Percentiles rank a stretch among this genome's conserved stretches.
Conservation (phyloP, 2,329 filamentous ascomycete species). For the Cucurbitaria berberidis region DNA sequence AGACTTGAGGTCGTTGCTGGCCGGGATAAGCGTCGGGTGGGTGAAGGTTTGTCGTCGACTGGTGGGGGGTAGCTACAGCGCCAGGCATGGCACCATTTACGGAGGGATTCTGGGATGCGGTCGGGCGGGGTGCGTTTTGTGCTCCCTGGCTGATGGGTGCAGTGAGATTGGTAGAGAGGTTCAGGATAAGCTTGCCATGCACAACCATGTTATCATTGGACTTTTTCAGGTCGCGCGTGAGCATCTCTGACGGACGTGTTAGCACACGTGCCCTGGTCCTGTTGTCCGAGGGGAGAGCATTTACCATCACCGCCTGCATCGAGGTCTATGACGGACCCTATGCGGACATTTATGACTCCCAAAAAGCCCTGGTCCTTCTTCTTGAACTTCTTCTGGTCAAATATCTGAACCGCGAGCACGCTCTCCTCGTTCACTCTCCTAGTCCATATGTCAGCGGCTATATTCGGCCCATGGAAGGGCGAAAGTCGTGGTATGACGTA, state of each 20-base stretch:
- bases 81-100: slow-evolving; percentile 45
- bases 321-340: slow-evolving; percentile 93
- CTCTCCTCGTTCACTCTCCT: slow-evolving; percentile 93
- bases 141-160: slow-evolving; percentile 67
- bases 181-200: slow-evolving; percentile 96
- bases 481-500: slow-evolving; percentile 57
- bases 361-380: slow-evolving; percentile 99
- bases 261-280: slow-evolving; percentile 19
- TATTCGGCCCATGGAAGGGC: slow-evolving; percentile 5
- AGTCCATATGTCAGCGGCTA: slow-evolving; percentile 34
- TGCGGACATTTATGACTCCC: slow-evolving; percentile 94
- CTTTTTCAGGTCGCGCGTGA: slow-evolving; percentile 95
- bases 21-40: slow-evolving; percentile 46
- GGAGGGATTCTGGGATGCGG: slow-evolving; percentile 46
- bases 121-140: slow-evolving; percentile 46
- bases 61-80: slow-evolving; percentile 48
- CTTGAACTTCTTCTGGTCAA: slow-evolving; percentile 99
- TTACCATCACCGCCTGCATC: slow-evolving; percentile 91
- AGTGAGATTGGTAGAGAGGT: slow-evolving; percentile 87
- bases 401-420: slow-evolving; percentile 96
- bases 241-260: slow-evolving; percentile 72
- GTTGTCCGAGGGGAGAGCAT: slow-evolving; percentile 30
- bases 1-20: slow-evolving; percentile 34
- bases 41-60: slow-evolving; percentile 48
- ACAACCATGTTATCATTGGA: slow-evolving; percentile 98